A percentile compares a stretch with the other conserved stretches of the same genome.
Conservation (phyloP, 768 basidiomycete genomes). For the Amanita exitialis region DNA sequence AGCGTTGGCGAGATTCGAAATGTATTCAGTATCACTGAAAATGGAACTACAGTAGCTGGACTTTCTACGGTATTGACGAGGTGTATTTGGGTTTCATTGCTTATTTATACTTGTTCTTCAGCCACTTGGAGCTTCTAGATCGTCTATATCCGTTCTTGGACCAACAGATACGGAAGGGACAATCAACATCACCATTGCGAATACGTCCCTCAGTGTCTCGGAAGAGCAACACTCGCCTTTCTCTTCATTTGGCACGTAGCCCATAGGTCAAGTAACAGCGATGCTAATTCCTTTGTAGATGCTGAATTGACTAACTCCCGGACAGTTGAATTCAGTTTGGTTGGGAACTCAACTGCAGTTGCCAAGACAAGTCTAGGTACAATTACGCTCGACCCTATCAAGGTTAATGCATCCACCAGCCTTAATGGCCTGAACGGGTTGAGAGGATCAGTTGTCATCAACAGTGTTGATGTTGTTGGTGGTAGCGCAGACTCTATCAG, state of each 20-base stretch:
- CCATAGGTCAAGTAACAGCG: background rate
- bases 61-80: conserved; percentile 41
- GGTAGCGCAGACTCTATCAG: conserved; percentile 49
- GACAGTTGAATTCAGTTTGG: conserved; percentile 41
- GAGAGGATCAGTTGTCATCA: conserved; percentile 43
- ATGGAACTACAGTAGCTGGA: conserved; percentile 41
- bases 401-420: conserved; percentile 56
- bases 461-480: conserved; percentile 54
- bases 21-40: conserved; percentile 48
- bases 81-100: no score
- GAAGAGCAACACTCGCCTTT: conserved; percentile 39
- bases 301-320: conserved; percentile 41
- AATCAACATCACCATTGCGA: conserved; percentile 52
- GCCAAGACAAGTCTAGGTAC: conserved; percentile 54
- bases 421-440: conserved; percentile 54
- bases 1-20: conserved; percentile 54
- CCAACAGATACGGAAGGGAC: conserved; percentile 47
- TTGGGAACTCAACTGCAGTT: conserved; percentile 49
- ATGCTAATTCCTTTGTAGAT: conserved; percentile 25
- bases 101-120: conserved; percentile 14
- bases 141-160: conserved; percentile 41
- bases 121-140: conserved; percentile 58
- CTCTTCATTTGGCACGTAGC: conserved; percentile 44
- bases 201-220: conserved; percentile 42
- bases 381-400: conserved; percentile 62